Conservation (phyloP, 192 early-diverging fungal genomes). For the Phlyctochytrium arcticum region DNA sequence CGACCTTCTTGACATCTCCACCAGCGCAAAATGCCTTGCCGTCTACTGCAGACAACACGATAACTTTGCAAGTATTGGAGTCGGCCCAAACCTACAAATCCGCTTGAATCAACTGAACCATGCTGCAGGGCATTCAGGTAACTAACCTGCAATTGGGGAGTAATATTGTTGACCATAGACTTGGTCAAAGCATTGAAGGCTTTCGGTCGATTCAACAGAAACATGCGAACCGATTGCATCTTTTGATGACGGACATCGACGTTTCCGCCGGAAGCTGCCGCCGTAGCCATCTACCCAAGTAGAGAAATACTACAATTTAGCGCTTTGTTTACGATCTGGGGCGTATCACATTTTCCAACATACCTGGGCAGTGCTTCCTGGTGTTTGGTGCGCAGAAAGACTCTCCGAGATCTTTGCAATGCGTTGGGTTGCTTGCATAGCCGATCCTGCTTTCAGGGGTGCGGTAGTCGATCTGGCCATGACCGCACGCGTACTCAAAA, state of each 20-base stretch:
- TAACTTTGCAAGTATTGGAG: conserved; percentile 82
- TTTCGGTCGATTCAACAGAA: conserved; percentile 61
- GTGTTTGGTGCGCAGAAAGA: too few species aligned
- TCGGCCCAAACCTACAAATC: conserved; percentile 71
- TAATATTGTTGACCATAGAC: conserved; percentile 79
- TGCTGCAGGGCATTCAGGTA: neutral
- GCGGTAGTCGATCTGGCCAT: too few species aligned
- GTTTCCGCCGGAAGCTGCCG: neutral
- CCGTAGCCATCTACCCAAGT: neutral
- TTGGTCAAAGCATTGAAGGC: conserved; percentile 82
- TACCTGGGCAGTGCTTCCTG: too few species aligned
- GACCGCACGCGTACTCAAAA: too few species aligned
- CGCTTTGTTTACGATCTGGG: too few species aligned
- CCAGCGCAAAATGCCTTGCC: conserved; percentile 87
- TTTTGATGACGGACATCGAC: conserved; percentile 38
- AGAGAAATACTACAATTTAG: neutral
- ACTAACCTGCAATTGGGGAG: conserved; percentile 68
- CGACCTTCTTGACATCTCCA: conserved; percentile 45
- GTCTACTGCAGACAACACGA: conserved; percentile 73
- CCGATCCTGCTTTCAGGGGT: too few species aligned
- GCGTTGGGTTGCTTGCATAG: too few species aligned
- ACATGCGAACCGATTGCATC: conserved; percentile 34
- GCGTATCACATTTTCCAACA: too few species aligned
- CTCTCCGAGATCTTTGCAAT: too few species aligned
- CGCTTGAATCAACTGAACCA: neutral